A percentile compares a stretch with the other conserved stretches of the same genome.
These are phyloP conservation scores for Candida broadrunensis DNA, from an alignment of 805 yeast species.

Conservation along the genomic window DNA sequence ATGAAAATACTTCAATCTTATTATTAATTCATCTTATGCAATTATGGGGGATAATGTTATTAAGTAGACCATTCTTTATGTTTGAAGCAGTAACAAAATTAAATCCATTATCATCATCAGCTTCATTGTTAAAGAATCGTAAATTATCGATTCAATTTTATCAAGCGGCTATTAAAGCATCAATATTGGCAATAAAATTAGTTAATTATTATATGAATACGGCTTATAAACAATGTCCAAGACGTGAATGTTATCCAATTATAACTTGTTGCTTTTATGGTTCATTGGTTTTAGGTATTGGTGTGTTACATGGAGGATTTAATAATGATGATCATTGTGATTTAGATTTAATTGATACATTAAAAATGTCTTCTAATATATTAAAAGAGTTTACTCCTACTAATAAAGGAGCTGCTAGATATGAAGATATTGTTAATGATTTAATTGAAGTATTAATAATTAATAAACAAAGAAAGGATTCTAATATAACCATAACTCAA, in stretches of 20 bases:
- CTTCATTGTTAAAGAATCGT: constrained; percentile 2
- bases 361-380: constrained; percentile 8
- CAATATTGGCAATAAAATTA: constrained; percentile 12
- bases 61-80: constrained; percentile 43
- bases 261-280: constrained; percentile 13
- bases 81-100: constrained; percentile 12
- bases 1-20: constrained; percentile 18
- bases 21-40: constrained; percentile 31
- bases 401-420: constrained; percentile 10
- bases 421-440: constrained; percentile 6
- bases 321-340: constrained; percentile 8
- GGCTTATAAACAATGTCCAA: constrained; percentile 5
- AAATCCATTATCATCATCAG: neutral
- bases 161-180: constrained; percentile 13
- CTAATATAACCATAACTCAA: neutral
- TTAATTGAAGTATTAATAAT: constrained; percentile 7
- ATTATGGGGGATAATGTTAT: constrained; percentile 31
- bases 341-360: constrained; percentile 7
- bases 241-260: constrained; percentile 12
- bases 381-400: constrained; percentile 8
- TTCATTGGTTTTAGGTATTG: constrained; percentile 8
- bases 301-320: constrained; percentile 7
- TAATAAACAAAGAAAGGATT: neutral
- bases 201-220: constrained; percentile 12
- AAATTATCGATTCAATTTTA: constrained; percentile 8